phyloP scores from a whole-genome alignment of 2,329 filamentous ascomycete species.

The Hypoxylon sp. region DNA sequence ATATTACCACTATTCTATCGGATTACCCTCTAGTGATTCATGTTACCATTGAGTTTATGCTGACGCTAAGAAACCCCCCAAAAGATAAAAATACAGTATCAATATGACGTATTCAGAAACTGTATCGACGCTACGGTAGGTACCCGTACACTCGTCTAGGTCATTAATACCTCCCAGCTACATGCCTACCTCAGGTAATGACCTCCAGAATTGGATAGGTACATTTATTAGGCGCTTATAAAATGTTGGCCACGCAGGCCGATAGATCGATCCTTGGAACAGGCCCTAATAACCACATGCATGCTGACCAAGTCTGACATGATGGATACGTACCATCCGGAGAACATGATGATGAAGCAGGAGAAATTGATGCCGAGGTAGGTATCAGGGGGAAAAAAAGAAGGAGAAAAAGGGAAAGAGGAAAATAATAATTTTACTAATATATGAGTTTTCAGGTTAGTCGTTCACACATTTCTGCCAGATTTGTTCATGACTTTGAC shows the following conservation, averaged over 20 bases:
- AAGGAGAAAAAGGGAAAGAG: conserved; percentile 7
- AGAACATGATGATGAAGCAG: conserved; percentile 14
- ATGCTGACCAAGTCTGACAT: conserved; percentile 48
- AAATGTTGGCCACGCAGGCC: conserved; percentile 35
- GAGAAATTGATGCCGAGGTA: conserved; percentile 22
- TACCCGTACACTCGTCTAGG: conserved; percentile 37
- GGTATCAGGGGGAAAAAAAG: not conserved
- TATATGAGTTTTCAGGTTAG: conserved; percentile 3
- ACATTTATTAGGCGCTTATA: conserved; percentile 21
- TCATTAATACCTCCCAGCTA: conserved; percentile 22
- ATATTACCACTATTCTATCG: too few species aligned
- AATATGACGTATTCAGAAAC: conserved; percentile 18
- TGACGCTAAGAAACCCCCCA: not conserved
- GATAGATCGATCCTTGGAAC: conserved; percentile 42
- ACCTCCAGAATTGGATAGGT: conserved; percentile 17
- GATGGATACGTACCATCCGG: conserved; percentile 28
- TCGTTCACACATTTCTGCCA: conserved; percentile 2
- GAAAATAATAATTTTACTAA: conserved; percentile 8
- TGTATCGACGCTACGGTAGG: conserved; percentile 39
- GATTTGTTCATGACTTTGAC: not conserved
- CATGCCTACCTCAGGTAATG: not conserved
- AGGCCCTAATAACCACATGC: conserved; percentile 42
- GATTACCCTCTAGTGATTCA: not conserved
- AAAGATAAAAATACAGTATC: conserved; percentile 32
- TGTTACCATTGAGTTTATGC: not conserved